Evolutionary conservation across 306 rosid species (phyloP), one percentile per base, ranked within the genome.

Genomic region (Vigna mungo): DNA sequence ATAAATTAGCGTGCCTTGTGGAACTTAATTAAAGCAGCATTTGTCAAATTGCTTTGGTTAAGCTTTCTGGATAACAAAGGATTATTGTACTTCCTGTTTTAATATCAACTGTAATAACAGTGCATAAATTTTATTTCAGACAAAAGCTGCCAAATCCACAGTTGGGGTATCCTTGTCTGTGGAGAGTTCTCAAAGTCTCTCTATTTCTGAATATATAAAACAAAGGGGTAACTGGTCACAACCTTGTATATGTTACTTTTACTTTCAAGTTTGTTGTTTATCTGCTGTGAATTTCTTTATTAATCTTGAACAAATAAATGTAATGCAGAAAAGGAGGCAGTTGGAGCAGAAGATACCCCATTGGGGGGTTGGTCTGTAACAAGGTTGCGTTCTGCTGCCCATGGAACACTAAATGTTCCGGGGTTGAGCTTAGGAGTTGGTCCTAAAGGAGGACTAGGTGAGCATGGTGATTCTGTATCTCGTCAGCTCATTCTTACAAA

Each of bases 381-480:
- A 55, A 88, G 99, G 84, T 77, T 96, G 88, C 91, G 98, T 64
- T 88, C 99, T 86, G 97, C 93, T 86, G 99, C 97, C 58, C 97
- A 78, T 85, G 99, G 99, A 84, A 92, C 98, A 73, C 80, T 92
- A 58, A 96, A 89, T 85, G 96, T 89, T 85, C 88, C 99, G 3
- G 98, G 99, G 62, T 83, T 96, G 87, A 91, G 91, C 82, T 91
- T 96, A 84, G 87, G 96, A 34, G 93, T 96, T 80, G 99, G 99
- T 64, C 99, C 96, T 63, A 96, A 88, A 86, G 99, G 98, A 76
- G 99, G 98, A 78, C 97, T 96, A 74, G 99, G 99, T 75, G 99
- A 96, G 81, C 92, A 92, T 75, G 99, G 99, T 73, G 99, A 96
- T 83, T 88, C 98, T 11, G 98, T 92, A 74, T 89, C 92, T 83